Evolutionary conservation across 495 filamentous ascomycete species (phyloP), one percentile per base, ranked within the genome.

Genomic region (Podospora pseudoanserina): DNA sequence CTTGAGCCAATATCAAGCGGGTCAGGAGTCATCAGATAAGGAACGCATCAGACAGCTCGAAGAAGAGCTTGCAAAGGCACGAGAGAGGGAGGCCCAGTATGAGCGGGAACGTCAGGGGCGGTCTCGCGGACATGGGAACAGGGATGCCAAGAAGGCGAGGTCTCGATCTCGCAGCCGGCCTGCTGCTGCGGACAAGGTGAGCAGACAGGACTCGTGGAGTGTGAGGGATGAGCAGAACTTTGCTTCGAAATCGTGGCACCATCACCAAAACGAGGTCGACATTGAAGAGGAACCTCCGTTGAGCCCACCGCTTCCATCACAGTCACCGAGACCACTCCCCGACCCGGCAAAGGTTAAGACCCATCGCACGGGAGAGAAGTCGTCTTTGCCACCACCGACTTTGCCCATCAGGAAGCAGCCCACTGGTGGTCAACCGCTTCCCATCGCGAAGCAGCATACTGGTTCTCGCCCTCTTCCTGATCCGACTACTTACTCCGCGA

Each of bases 41-140:
- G 73, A 76, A 15, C 88, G 92, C 55, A 88, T 98, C 67, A 85
- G 86, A 70, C 88, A 97, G 73, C 84, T 98, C 11, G 95, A 97
- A 77, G 84, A 87, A 30, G 91, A 98, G 76, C 84, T 99, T 2
- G 91, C 93, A 74, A 81, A 88, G 69, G 95, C 95, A 3, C 90
- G 93, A 69, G 88, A 94, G 70, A 88, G 95, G 11, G 95, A 99
- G 74, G 85, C 84, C 54, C 84, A 92, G 74, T 99, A 97, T 72
- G 86, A 97, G 77, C 83, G 82, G 55, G 93, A 94, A 75, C 87
- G 93, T 58, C 88, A 94, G 75, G 88, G 84, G 53, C 85, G 86
- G 20, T 72, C 72, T 28, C 80, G 74, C 74, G 66, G 69, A 73
- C 70, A 72, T 27, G 79, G 78, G 57, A 71, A 75, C 58, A 76